These are phyloP conservation scores for Diplosphaera chodatii DNA, from an alignment of 139 green algal species.

Conservation along the genomic window DNA sequence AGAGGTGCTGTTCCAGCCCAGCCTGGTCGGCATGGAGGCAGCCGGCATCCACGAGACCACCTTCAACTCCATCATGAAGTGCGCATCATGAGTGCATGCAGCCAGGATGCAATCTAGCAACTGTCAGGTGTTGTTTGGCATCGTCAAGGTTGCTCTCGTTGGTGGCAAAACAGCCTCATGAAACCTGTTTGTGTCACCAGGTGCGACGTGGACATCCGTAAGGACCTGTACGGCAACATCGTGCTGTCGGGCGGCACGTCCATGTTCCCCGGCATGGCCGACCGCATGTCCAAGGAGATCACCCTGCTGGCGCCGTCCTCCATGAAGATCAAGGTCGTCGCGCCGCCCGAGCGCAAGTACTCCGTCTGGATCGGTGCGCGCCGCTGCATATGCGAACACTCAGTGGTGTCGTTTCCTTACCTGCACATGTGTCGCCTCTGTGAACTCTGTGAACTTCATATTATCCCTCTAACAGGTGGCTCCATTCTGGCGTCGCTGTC, in stretches of 20 bases:
- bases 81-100: no score
- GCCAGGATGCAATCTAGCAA: no score
- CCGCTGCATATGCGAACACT: no score
- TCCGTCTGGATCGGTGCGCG: constrained; percentile 96
- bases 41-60: constrained; percentile 92
- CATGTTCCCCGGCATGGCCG: constrained; percentile 97
- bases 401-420: no score
- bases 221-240: constrained; percentile 96
- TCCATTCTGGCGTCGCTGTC: constrained; percentile 97
- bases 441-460: no score
- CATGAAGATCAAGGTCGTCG: constrained; percentile 96
- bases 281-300: constrained; percentile 97
- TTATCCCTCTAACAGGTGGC: no score
- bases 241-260: constrained; percentile 90
- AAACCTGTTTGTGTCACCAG: no score
- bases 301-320: constrained; percentile 75
- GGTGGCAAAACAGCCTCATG: no score
- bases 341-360: constrained; percentile 92
- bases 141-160: no score
- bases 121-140: no score
- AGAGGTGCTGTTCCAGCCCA: constrained; percentile 94
- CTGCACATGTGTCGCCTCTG: no score
- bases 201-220: constrained; percentile 97
- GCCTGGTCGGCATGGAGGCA: constrained; percentile 83
- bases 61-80: constrained; percentile 99